Evolutionary conservation across 1,139 yeast genomes (phyloP), one percentile per base, ranked within the genome.

Genomic region (Debaryomyces singareniensis): DNA sequence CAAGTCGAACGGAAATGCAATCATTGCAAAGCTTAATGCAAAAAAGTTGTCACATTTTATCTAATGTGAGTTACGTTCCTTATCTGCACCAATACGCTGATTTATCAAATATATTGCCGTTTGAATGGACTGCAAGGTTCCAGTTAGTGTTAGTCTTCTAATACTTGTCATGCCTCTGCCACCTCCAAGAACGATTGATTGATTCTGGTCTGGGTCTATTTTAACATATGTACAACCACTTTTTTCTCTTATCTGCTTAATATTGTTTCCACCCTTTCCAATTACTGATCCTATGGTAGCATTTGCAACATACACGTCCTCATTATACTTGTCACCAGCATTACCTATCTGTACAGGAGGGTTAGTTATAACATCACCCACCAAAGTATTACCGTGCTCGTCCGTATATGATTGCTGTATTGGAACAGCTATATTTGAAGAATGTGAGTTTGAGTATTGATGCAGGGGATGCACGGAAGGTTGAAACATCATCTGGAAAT

Each of bases 251-350:
- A 86, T 79, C 38, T 82, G 86, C 47, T 79, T 83, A 35, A 86
- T 81, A 45, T 79, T 83, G 46, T 78, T 75, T 15, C 96, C 96
- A 24, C 86, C 86, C 55, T 79, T 83, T 5, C 96, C 96, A 40
- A 86, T 86, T 13, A 86, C 81, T 23, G 85, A 75, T 1, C 96
- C 96, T 29, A 85, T 89, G 53, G 69, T 79, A 27, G 73, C 71
- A 47, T 82, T 81, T 23, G 94, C 89, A 27, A 86, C 86, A 42
- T 61, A 78, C 3, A 85, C 62, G 38, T 82, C 89, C 52, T 83
- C 87, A 35, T 71, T 70, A 39, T 66, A 62, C 43, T 71, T 72
- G 36, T 75, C 79, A 11, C 59, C 54, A 16, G 38, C 42, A 15
- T 51, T 43, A 6, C 65, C 66, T 2, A 53, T 47, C 29, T 52